phyloP scores from a whole-genome alignment of 176 grass and related monocot genomes.

The Oryza rufipogon region DNA sequence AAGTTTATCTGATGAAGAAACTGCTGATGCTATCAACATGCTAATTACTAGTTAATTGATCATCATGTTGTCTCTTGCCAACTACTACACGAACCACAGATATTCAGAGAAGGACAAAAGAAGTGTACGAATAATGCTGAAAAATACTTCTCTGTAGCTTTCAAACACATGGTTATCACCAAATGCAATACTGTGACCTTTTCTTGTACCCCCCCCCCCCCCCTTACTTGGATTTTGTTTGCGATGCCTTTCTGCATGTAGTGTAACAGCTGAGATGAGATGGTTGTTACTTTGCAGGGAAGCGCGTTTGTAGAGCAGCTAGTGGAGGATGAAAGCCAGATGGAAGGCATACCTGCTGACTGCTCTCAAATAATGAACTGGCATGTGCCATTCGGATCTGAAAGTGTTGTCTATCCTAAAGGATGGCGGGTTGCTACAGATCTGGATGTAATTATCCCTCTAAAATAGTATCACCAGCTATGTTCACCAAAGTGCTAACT shows the following conservation, averaged over 20 bases:
- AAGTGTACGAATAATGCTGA: slow-evolving; percentile 17
- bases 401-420: slow-evolving; percentile 77
- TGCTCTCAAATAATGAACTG: slow-evolving; percentile 96
- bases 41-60: neutral
- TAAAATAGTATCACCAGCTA: slow-evolving; percentile 56
- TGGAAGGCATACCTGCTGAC: slow-evolving; percentile 88
- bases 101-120: neutral
- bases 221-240: slow-evolving; percentile 13
- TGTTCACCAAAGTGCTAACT: slow-evolving; percentile 51
- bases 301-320: slow-evolving; percentile 86
- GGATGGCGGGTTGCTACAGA: slow-evolving; percentile 71
- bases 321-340: slow-evolving; percentile 96
- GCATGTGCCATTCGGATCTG: slow-evolving; percentile 88
- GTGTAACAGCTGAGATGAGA: slow-evolving; percentile 41
- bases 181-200: neutral
- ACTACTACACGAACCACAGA: neutral
- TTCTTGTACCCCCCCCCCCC: neutral
- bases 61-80: neutral
- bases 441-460: slow-evolving; percentile 79
- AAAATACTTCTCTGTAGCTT: neutral
- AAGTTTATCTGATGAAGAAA: neutral
- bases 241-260: slow-evolving; percentile 34
- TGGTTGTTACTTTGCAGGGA: slow-evolving; percentile 68
- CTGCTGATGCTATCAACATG: neutral
- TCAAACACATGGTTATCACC: slow-evolving; percentile 36